Evolutionary conservation across 2,329 filamentous ascomycete species (phyloP).

Genomic region (Colletotrichum australisinense): DNA sequence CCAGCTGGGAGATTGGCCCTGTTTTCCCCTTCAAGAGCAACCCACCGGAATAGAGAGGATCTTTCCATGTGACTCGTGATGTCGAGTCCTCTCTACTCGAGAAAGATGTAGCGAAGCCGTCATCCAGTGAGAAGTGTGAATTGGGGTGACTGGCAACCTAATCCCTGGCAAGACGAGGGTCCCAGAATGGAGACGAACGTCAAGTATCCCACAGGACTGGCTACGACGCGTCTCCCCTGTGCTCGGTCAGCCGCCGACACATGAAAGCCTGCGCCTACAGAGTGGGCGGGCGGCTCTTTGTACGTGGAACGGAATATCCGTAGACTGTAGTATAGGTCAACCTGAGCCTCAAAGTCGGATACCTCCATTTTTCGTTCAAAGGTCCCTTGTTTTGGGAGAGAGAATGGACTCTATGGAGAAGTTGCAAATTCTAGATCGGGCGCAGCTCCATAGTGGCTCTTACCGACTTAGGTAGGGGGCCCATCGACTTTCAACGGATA

Average conservation of each 20-base stretch:
- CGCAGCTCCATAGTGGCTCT: slow-evolving; percentile 8
- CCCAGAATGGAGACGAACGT: background rate
- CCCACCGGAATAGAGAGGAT: background rate
- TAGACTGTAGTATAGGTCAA: background rate
- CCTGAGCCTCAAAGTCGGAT: slow-evolving; percentile 9
- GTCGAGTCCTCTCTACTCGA: background rate
- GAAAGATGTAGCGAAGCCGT: background rate
- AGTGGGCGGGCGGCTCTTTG: background rate
- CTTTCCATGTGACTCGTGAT: background rate
- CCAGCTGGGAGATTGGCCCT: background rate
- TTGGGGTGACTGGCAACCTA: background rate
- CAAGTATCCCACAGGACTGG: background rate
- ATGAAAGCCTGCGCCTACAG: slow-evolving; percentile 6
- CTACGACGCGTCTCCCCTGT: background rate
- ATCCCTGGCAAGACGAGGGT: background rate
- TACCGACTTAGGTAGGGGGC: background rate
- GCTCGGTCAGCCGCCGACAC: slow-evolving; percentile 19
- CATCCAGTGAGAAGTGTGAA: background rate
- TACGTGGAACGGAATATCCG: background rate
- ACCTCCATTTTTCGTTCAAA: background rate
- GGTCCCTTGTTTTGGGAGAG: slow-evolving; percentile 8
- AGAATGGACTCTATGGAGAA: background rate
- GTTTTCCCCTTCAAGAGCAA: background rate
- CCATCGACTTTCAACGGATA: background rate
- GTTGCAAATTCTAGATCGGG: slow-evolving; percentile 9